Conservation (phyloP, 2,329 filamentous ascomycete species). For the Xylaria sp. region DNA sequence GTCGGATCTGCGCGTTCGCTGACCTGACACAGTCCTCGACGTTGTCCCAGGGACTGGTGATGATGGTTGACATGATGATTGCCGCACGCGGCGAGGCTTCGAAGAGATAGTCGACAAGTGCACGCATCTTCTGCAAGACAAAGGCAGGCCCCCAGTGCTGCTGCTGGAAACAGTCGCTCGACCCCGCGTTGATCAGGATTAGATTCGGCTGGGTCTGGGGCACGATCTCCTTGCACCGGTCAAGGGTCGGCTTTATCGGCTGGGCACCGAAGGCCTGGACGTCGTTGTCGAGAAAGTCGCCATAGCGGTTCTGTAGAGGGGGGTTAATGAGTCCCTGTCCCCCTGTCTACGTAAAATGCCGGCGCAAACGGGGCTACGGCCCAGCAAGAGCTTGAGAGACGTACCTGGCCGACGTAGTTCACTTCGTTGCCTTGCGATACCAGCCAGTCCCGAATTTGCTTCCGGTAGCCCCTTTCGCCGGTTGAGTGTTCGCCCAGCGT, state of each 20-base stretch:
- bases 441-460: slow-evolving; percentile 46
- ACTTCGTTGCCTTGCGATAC: slow-evolving; percentile 45
- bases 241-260: slow-evolving; percentile 46
- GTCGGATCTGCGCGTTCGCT: slow-evolving; percentile 48
- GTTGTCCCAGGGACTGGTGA: slow-evolving; percentile 45
- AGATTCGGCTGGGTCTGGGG: slow-evolving; percentile 47
- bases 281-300: slow-evolving; percentile 48
- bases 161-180: slow-evolving; percentile 47
- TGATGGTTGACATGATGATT: slow-evolving; percentile 48
- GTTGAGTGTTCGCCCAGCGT: slow-evolving; percentile 47
- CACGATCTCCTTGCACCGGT: slow-evolving; percentile 46
- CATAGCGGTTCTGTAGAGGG: slow-evolving; percentile 43
- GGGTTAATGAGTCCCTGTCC: slow-evolving; percentile 29
- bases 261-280: slow-evolving; percentile 49
- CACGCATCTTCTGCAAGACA: slow-evolving; percentile 43
- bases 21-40: slow-evolving; percentile 46
- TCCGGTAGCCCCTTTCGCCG: slow-evolving; percentile 45
- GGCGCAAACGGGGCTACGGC: too few species aligned
- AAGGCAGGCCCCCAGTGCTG: slow-evolving; percentile 45
- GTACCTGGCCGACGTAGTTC: slow-evolving; percentile 46
- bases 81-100: slow-evolving; percentile 45
- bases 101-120: slow-evolving; percentile 46
- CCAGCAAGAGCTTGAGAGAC: not conserved
- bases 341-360: not conserved
- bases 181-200: slow-evolving; percentile 47